phyloP scores from a whole-genome alignment of 257 asterid species.

The Eucommia ulmoides region DNA sequence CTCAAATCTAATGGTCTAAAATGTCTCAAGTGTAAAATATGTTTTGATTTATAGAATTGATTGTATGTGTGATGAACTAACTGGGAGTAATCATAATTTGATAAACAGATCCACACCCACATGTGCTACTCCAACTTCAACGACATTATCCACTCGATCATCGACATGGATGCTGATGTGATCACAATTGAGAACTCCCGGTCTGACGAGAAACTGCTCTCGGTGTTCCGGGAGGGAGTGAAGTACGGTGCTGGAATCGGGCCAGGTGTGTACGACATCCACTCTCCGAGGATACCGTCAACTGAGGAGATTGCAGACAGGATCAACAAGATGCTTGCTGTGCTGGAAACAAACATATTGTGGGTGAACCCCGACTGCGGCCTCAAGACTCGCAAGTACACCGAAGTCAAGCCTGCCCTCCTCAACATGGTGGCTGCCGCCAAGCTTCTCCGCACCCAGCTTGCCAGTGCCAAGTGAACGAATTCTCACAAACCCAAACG shows the following conservation, averaged over 20 bases:
- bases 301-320: constrained; percentile 81
- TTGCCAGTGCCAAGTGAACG: constrained; percentile 49
- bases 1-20: no score
- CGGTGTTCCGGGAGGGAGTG: constrained; percentile 96
- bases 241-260: constrained; percentile 97
- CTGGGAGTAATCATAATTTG: no score
- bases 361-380: constrained; percentile 99
- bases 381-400: constrained; percentile 88
- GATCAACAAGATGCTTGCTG: constrained; percentile 95
- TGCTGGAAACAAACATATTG: constrained; percentile 81
- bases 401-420: constrained; percentile 87
- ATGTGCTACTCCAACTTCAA: constrained; percentile 99
- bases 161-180: constrained; percentile 96
- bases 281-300: constrained; percentile 95
- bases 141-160: constrained; percentile 91
- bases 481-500: not conserved
- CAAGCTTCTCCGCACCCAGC: constrained; percentile 64
- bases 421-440: constrained; percentile 79
- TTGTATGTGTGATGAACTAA: no score
- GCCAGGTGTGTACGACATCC: constrained; percentile 91
- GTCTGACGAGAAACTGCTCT: constrained; percentile 93
- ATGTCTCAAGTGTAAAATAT: no score
- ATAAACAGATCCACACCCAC: constrained; percentile 98
- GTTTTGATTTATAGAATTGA: no score
- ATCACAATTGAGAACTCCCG: constrained; percentile 97